Evolutionary conservation across 1,139 yeast genomes (phyloP), one percentile per base, ranked within the genome.

Genomic region (Magnusiomyces sp.): DNA sequence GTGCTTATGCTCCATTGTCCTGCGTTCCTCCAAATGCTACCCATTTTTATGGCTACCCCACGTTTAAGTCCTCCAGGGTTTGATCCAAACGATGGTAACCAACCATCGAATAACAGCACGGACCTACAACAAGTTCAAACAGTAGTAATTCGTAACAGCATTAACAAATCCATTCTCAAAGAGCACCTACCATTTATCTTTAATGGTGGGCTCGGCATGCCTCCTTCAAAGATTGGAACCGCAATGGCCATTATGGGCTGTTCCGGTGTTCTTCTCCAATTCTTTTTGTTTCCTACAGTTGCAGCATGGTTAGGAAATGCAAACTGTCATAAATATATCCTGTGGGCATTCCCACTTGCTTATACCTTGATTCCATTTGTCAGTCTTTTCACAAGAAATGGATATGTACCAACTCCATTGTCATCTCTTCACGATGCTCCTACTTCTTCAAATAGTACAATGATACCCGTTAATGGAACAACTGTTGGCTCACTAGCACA

Each of bases 11-110:
- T 79, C 52, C 84, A 79, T 58, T 63, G 70, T 20, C 71, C 80
- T 9, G 71, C 79, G 4, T 79, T 72, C 62, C 69, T 71, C 51
- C 85, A 81, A 59, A 75, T 81, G 53, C 65, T 79, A 40, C 85
- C 86, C 4, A 75, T 81, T 5, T 76, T 77, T 50, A 63, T 80
- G 40, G 81, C 86, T 0, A 72, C 80, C 7, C 72, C 75, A 27
- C 67, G 74, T 43, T 65, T 62, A 51, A 66, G 64, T 1, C 29
- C 29, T 23, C 29, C 29, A 4, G 29, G 29, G 29, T 27, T 42
- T 38, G 46, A 37, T 7, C 20, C 43, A n/a, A 19, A 14, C 13
- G 23, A 31, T 41, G 10, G 23, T 10, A 19, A 33, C 27, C 13
- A 10, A 7, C 16, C 16, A n/a, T 13, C 11, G 16, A 34, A 5